phyloP scores from a whole-genome alignment of 306 rosid species.

The Vigna unguiculata region DNA sequence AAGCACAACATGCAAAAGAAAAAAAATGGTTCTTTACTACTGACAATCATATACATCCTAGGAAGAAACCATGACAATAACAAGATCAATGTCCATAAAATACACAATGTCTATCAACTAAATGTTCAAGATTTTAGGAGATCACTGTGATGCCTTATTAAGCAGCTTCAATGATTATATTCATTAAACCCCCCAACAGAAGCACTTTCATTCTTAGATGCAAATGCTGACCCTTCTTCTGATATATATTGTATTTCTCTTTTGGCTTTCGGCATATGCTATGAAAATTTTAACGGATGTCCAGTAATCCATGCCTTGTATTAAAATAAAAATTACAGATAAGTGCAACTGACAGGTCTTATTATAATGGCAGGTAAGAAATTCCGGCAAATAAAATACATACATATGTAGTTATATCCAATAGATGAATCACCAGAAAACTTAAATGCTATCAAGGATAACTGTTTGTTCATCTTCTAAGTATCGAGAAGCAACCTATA shows the following conservation, averaged over 20 bases:
- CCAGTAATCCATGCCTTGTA: neutral
- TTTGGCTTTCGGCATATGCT: neutral
- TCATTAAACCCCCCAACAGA: neutral
- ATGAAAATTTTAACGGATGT: neutral
- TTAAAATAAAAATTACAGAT: neutral
- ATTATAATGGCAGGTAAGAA: neutral
- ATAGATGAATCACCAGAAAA: constrained; percentile 34
- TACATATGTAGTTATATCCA: constrained; percentile 15
- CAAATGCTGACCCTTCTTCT: constrained; percentile 1
- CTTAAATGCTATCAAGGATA: constrained; percentile 10
- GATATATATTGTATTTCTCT: neutral
- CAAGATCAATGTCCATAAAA: neutral
- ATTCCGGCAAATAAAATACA: constrained; percentile 8
- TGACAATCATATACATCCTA: neutral
- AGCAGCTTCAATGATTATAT: neutral
- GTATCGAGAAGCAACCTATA: no score
- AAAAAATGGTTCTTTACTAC: neutral
- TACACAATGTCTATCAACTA: neutral
- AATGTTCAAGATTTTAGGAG: neutral
- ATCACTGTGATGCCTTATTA: neutral
- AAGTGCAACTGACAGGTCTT: constrained; percentile 28
- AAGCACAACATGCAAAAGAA: constrained; percentile 19
- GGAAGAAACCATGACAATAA: constrained; percentile 23
- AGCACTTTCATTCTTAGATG: constrained; percentile 1
- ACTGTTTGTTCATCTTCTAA: neutral